Evolutionary conservation across 768 basidiomycete species (phyloP), one percentile per base, ranked within the genome.

Genomic region (Russula abietina): DNA sequence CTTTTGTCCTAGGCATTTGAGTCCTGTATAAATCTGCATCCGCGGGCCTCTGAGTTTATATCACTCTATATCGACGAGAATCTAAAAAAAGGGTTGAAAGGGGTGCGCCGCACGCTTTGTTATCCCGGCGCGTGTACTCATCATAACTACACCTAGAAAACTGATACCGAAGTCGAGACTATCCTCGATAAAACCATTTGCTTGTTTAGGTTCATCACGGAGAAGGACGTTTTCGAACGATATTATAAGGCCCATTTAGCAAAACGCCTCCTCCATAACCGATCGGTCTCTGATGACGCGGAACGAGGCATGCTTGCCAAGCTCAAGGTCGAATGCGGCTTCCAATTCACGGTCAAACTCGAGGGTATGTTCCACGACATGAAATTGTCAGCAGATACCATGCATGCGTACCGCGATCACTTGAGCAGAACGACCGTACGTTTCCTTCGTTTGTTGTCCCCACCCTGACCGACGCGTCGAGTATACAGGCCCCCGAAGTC

Each of bases 331-430:
- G 96, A 98, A 75, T 95, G 91, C 70, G 96, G 96, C 8, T 88
- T 87, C 69, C 93, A 96, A 71, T 99, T 98, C 74, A 98, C 97
- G 1, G 93, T 96, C 75, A 95, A 95, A 73, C 78, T 98, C 70
- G 95, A 99, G 74, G 95, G 95, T 61, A 99, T 99, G 96, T 97
- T 99, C 83, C 82, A 92, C 67, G 96, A 98, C 71, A 94, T 99
- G 86, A 91, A 86, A 69, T 73, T 95, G 32, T 96, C 93, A 6
- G 74, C 78, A 22, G 97, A 99, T 60, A 86, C 85, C 17, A 89
- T 89, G 81, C 77, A 81, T 39, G 83, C 82, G 5, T 99, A 93
- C 72, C 82, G 82, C 48, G 76, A 76, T 11, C 76, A 83, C 71
- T 73, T 93, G 30, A 78, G 79, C 51, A 82, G 79, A 66, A 82